These are phyloP conservation scores for Cardiospermum halicacabum DNA, from an alignment of 345 rosid species.

Conservation along the genomic window DNA sequence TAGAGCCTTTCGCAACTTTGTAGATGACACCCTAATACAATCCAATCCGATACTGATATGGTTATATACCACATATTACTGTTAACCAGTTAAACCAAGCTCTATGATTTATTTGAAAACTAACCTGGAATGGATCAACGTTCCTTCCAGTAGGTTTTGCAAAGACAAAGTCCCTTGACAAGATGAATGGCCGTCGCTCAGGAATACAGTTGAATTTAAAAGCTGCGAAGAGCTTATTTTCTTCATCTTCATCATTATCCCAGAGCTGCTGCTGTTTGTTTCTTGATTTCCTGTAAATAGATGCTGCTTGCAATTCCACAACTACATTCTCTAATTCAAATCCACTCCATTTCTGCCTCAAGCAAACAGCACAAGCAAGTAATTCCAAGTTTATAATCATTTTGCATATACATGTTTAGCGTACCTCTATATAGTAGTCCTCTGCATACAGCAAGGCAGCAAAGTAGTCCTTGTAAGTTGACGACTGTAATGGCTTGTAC, in stretches of 20 bases:
- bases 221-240: conserved; percentile 22
- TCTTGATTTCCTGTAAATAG: conserved; percentile 10
- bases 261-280: background rate
- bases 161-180: conserved; percentile 38
- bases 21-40: conserved; percentile 40
- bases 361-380: background rate
- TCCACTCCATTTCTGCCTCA: conserved; percentile 34
- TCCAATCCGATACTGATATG: too few species aligned
- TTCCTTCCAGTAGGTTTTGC: conserved; percentile 20
- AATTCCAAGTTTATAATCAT: too few species aligned
- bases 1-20: conserved; percentile 21
- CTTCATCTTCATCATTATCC: conserved; percentile 1
- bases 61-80: too few species aligned
- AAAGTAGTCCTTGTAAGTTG: conserved; percentile 27
- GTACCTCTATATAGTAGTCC: conserved; percentile 29
- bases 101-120: conserved; percentile 1
- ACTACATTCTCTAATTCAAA: conserved; percentile 18
- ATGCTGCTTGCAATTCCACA: conserved; percentile 22
- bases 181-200: conserved; percentile 29
- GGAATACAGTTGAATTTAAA: conserved; percentile 22
- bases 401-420: too few species aligned
- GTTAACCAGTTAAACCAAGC: too few species aligned
- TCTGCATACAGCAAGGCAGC: conserved; percentile 37
- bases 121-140: conserved; percentile 29
- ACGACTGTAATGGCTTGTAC: conserved; percentile 11